Evolutionary conservation across 805 yeast species (phyloP), one percentile per base, ranked within the genome.

Genomic region (Pichia manshurica): DNA sequence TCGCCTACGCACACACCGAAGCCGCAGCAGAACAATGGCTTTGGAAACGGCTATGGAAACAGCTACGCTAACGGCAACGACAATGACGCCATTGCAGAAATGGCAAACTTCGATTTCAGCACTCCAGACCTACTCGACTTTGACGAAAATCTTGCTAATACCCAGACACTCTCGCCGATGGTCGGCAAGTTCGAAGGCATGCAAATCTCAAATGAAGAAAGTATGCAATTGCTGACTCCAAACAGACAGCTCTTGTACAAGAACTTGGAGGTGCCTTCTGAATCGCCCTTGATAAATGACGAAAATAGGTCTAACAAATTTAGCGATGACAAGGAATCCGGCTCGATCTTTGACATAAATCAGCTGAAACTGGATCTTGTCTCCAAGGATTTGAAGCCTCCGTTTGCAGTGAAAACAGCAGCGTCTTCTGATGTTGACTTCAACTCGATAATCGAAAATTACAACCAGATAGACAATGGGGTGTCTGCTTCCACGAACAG

Each of bases 171-270:
- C 10, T 36, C 48, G 15, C 53, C 56, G 31, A 50, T 53, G 53
- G 17, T 53, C 37, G 56, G 56, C 2, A 37, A 46, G 33, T 53
- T 50, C 38, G 56, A 53, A 44, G 52, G 53, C 23, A 41, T 40
- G 39, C 42, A 48, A 13, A 34, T 44, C n/a, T 28, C 42, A 17
- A 34, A 42, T 15, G 49, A 46, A 5, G 44, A 48, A 4, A 41
- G 48, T 35, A 41, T 48, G 37, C 40, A 50, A 39, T 22, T 50
- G 12, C 32, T 48, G 22, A 48, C 50, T 3, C 47, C 50, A 9
- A 39, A 43, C 3, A 43, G 50, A 31, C 44, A 44, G 38, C n/a
- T 29, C 12, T 6, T 33, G 3, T 48, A 48, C 40, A 40, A 35
- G 17, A 33, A 44, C 9, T 20, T 39, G n/a, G 42, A 42, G 12